Evolutionary conservation across 2,329 filamentous ascomycete genomes (phyloP), one percentile per base, ranked within the genome.

Genomic region (Fusarium austroafricanum): DNA sequence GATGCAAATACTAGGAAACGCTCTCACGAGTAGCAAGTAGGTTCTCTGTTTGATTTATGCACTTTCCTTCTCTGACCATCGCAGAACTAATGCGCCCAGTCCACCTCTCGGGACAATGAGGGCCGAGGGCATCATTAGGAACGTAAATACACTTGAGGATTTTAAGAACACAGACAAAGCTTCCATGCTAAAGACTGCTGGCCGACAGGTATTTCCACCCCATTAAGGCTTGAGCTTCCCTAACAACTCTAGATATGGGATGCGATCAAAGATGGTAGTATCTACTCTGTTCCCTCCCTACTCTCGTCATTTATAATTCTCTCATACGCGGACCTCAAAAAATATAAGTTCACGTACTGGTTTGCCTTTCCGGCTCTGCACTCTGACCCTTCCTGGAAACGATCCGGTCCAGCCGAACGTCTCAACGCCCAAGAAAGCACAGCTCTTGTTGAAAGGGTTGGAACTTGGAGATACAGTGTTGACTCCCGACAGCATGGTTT

Each of bases 261-360:
- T 79, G 95, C 96, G 26, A 97, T 99, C 75, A 91, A 94, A 70
- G 96, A 99, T 80, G 95, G 94, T 59, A 96, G 93, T 39, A 97
- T 99, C 71, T 98, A 97, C 80, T 96, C 94, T 11, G 92, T 95
- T 50, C 96, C 96, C 4, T 97, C 95, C 6, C 86, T 98, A 3
- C 88, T 99, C 18, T 90, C 93, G 6, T 96, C 93, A 9, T 98
- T 97, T 78, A 87, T 92, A 26, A 89, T 96, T 60, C 88, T 98
- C 44, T 97, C 93, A 17, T 99, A 93, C 77, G 95, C 96, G 65
- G 95, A 99, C 76, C 86, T 99, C 33, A 99, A 99, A 79, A 97
- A 96, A 76, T 98, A 98, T 82, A 93, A 90, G 67, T 97, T 98
- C 77, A 93, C 91, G n/a, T 98, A 98, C 80, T 97, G 96, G 89